Base-by-base conservation (phyloP, 768 basidiomycete species). In the Suillus paluster region DNA sequence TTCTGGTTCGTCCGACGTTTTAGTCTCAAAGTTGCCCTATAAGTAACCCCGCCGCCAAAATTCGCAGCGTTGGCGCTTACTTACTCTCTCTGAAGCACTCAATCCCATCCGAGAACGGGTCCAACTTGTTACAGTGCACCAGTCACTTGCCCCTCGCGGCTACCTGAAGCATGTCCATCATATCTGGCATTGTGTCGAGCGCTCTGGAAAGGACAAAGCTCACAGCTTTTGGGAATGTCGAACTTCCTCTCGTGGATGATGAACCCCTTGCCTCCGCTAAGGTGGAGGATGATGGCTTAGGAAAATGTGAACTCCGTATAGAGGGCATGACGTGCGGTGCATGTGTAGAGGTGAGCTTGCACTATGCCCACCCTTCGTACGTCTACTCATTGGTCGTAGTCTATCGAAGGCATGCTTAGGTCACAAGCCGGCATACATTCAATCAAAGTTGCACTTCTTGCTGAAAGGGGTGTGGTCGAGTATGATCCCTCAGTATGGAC, bases 361-460 rank as follows among this genome's bases (percentile, higher is more conserved):
- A 15, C 41, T n/a, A 42, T 10, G 19, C 21, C 36, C 5, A 33
- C 17, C 15, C 15, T 21, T 34, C 14, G 19, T 50, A 38, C 30
- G 19, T 11, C 12, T 55, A 39, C 10, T 55, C 38, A 55, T 30
- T 9, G 38, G 36, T 44, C 19, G 11, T 64, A 94, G 90, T 86
- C 91, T 15, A 95, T 96, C 60, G 95, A 97, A 72, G 86, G 88
- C 44, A 90, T 91, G 81, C 83, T 97, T 23, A 81, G 88, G 69
- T 81, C 80, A 19, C 93, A 96, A 73, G 78, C 86, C n/a, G 97
- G 97, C n/a, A 95, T 99, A 56, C 78, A 87, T 63, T 92, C 90
- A 12, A 78, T 97, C 63, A 94, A 95, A 71, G 95, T 99, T n/a
- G 96, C 96, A 25, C 83, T 99, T n/a, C 84, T 99, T 27, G 94